Base-by-base conservation (phyloP, 2,329 filamentous ascomycete genomes). In the Phoma sp. region DNA sequence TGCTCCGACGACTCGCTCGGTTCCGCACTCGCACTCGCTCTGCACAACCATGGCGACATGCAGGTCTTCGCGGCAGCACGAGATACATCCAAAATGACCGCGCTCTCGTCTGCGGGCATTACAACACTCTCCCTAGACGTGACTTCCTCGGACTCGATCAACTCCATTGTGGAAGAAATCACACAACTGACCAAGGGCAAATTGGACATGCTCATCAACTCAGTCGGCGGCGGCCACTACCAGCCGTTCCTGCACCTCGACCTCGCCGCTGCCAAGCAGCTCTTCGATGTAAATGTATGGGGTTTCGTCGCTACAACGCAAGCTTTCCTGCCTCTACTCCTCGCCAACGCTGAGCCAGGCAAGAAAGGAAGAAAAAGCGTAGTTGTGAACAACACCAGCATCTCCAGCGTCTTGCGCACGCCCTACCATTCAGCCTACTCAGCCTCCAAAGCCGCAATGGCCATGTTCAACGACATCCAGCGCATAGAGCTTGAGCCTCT, bases 1-100 rank as follows among this genome's bases (percentile, higher is more conserved):
- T 68, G 65, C 37, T 62, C 58, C 1, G 71, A 71, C 17, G 76
- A 75, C 41, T 74, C 78, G 33, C 70, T 80, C 19, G 79, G 79
- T n/a, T 65, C 68, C 1, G 77, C 75, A 5, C 72, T 81, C 4
- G 76, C 76, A 2, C 55, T 69, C 2, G 74, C 69, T 12, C 75
- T 80, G 57, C 71, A 75, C 51, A 63, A 73, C 39, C 55, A 61
- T 9, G 74, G 74, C 6, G 45, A 50, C 22, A 67, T 69, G 15
- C 67, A 75, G 29, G 77, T 81, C 51, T 76, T 75, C 56, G 79
- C 78, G 10, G 79, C 78, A 2, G 73, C 75, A 4, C 76, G 78
- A 19, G 68, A 74, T 35, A 62, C 64, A 2, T 27, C 65, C 15
- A 78, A 76, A 19, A 50, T 51, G 50, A 43, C 31, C 6, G 33